These are phyloP conservation scores for Physocladia obscura DNA, from an alignment of 192 early-diverging fungal species.

Conservation along the genomic window DNA sequence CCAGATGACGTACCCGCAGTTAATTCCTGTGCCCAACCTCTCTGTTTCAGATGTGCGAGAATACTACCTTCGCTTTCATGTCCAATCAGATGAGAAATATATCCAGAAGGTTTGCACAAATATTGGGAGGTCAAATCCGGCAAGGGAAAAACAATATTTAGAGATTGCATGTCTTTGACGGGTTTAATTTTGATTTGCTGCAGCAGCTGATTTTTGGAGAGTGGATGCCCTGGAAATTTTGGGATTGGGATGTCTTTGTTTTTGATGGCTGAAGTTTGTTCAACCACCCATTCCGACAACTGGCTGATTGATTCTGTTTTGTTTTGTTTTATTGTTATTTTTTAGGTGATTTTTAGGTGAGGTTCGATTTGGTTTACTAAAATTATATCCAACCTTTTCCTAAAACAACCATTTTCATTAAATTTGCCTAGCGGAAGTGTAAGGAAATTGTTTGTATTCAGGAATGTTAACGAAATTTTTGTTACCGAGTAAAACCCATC, in stretches of 20 bases:
- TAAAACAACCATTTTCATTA: constrained; percentile 89
- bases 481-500: constrained; percentile 85
- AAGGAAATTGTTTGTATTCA: too few relatives aligned
- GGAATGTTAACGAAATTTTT: too few relatives aligned
- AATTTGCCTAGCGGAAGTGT: too few relatives aligned
- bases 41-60: constrained; percentile 78
- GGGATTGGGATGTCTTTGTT: constrained; percentile 75
- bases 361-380: neutral
- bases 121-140: constrained; percentile 69
- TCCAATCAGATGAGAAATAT: constrained; percentile 86
- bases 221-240: constrained; percentile 69
- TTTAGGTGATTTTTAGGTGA: too few relatives aligned
- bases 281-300: constrained; percentile 79
- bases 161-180: constrained; percentile 75
- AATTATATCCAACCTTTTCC: constrained; percentile 50
- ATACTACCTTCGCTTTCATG: constrained; percentile 90
- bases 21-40: constrained; percentile 83
- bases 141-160: constrained; percentile 84
- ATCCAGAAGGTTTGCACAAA: constrained; percentile 62
- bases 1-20: constrained; percentile 64
- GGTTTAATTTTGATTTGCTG: constrained; percentile 52
- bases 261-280: constrained; percentile 73
- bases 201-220: constrained; percentile 69
- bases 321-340: too few relatives aligned
- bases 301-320: constrained; percentile 74